Conservation (phyloP, 2,329 filamentous ascomycete species). For the Pseudocercospora cruenta region DNA sequence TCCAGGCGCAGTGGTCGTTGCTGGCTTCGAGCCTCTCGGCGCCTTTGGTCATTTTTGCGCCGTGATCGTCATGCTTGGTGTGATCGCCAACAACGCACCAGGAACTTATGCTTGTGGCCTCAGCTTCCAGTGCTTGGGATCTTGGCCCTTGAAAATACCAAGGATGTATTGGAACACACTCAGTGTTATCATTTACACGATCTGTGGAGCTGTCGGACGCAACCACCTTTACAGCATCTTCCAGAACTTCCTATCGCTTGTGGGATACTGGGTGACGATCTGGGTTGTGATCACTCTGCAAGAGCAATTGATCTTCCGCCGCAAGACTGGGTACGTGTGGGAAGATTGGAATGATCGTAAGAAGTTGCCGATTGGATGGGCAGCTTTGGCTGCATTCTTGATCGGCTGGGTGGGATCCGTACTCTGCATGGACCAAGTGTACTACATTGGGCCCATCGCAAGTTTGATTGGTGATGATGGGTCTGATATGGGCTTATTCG, state of each 20-base stretch:
- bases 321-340: constrained; percentile 44
- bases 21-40: constrained; percentile 44
- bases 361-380: constrained; percentile 47
- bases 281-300: constrained; percentile 49
- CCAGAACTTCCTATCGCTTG: constrained; percentile 50
- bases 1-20: constrained; percentile 45
- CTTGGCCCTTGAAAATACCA: constrained; percentile 38
- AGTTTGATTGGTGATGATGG: constrained; percentile 18
- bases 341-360: constrained; percentile 44
- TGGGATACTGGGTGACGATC: constrained; percentile 52
- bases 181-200: constrained; percentile 43
- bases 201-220: constrained; percentile 50
- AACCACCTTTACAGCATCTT: constrained; percentile 50
- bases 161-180: constrained; percentile 27
- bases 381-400: constrained; percentile 38
- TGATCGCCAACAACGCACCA: constrained; percentile 51
- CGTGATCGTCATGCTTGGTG: constrained; percentile 47
- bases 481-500: constrained; percentile 5
- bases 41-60: constrained; percentile 50
- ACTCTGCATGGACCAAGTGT: constrained; percentile 34
- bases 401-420: constrained; percentile 33
- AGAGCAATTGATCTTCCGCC: constrained; percentile 48
- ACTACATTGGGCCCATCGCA: constrained; percentile 32
- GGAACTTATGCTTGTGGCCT: constrained; percentile 51
- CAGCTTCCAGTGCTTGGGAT: constrained; percentile 42